Evolutionary conservation across 805 yeast species (phyloP).

Genomic region (Starmerella riodocensis): DNA sequence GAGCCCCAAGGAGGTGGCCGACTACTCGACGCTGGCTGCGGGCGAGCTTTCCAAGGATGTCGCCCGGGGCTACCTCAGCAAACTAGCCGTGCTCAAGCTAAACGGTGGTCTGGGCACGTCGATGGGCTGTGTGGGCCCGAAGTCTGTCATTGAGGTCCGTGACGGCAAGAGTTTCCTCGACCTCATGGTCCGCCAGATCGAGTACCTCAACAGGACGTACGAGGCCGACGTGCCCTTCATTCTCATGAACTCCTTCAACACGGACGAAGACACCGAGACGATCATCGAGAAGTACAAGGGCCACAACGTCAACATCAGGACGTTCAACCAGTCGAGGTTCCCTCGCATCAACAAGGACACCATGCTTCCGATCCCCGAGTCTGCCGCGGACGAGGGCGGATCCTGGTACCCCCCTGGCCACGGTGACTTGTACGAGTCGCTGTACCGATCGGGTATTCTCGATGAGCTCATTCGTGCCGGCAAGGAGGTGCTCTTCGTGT

Average conservation of each 20-base stretch:
- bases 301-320: conserved; percentile 85
- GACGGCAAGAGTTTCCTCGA: conserved; percentile 97
- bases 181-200: conserved; percentile 91
- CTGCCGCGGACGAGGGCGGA: conserved; percentile 58
- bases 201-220: conserved; percentile 77
- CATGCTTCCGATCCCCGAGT: conserved; percentile 83
- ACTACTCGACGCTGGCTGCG: conserved; percentile 44
- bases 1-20: conserved; percentile 73
- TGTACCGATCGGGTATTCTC: conserved; percentile 80
- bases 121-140: conserved; percentile 99
- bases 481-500: conserved; percentile 85
- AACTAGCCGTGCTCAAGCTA: conserved; percentile 87
- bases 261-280: conserved; percentile 88
- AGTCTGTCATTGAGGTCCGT: conserved; percentile 94
- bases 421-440: conserved; percentile 89
- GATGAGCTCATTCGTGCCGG: conserved; percentile 84
- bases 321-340: conserved; percentile 95
- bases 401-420: conserved; percentile 99
- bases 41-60: conserved; percentile 26
- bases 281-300: conserved; percentile 94
- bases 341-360: conserved; percentile 94
- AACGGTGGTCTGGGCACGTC: conserved; percentile 99
- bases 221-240: conserved; percentile 90
- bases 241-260: conserved; percentile 97
- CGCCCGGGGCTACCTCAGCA: conserved; percentile 40